Conservation (phyloP, 1,284 basidiomycete genomes). For the Cutaneotrichosporon cutaneum region DNA sequence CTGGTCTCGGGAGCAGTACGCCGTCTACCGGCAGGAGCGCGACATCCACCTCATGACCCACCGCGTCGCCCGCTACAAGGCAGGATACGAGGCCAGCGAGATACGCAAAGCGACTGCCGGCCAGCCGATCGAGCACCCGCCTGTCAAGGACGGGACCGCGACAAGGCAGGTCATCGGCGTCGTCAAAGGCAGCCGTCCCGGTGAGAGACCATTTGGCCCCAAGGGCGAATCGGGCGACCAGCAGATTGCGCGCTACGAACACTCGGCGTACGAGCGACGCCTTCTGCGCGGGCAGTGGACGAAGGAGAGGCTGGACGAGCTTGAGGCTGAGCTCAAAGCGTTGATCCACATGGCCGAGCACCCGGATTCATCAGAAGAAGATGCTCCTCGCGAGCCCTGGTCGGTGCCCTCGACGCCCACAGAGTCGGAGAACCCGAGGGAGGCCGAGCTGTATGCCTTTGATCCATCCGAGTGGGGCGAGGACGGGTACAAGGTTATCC, state of each 20-base stretch:
- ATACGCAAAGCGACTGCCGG: neutral
- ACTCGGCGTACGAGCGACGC: neutral
- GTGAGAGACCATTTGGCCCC: constrained; percentile 3
- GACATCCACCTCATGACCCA: constrained; percentile 7
- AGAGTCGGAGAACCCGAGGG: constrained; percentile 11
- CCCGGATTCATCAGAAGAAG: neutral
- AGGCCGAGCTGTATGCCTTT: neutral
- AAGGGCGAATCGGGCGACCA: neutral
- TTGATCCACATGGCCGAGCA: neutral
- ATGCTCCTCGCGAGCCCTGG: neutral
- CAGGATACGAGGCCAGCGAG: constrained; percentile 1
- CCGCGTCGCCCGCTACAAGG: constrained; percentile 6
- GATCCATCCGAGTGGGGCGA: constrained; percentile 14
- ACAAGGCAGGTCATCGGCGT: constrained; percentile 13
- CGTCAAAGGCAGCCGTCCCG: neutral
- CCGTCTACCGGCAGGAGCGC: constrained; percentile 28
- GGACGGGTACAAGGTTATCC: constrained; percentile 9
- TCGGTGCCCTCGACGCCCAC: neutral
- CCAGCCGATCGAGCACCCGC: constrained; percentile 1
- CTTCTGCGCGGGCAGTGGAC: neutral
- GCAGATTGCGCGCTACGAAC: constrained; percentile 1
- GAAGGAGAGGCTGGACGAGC: neutral
- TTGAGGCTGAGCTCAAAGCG: neutral
- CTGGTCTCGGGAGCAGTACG: constrained; percentile 32
- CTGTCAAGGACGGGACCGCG: constrained; percentile 7